Evolutionary conservation across 306 rosid genomes (phyloP).

Genomic region (Hippophae gyantsensis): DNA sequence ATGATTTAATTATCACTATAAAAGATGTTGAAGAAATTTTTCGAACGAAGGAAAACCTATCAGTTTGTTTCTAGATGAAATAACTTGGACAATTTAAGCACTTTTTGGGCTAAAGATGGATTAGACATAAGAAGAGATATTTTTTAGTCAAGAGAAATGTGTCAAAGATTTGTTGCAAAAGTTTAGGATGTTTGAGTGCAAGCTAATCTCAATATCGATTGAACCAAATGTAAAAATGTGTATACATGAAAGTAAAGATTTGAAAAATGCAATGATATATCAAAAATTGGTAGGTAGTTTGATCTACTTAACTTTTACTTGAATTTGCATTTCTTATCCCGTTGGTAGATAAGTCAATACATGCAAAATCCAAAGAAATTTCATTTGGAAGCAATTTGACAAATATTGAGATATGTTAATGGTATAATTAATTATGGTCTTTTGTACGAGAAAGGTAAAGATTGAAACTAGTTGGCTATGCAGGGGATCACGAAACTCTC

Average conservation of each 20-base stretch:
- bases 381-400: background rate
- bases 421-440: background rate
- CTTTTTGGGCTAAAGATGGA: too few species aligned
- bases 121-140: too few species aligned
- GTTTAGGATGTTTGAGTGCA: too few species aligned
- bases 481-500: slow-evolving; percentile 1
- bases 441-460: slow-evolving; percentile 5
- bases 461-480: slow-evolving; percentile 5
- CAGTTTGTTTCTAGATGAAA: too few species aligned
- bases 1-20: too few species aligned
- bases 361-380: slow-evolving; percentile 6
- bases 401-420: slow-evolving; percentile 4
- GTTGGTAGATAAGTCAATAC: background rate
- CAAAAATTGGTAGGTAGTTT: slow-evolving; percentile 1
- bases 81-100: too few species aligned
- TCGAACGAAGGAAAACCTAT: too few species aligned
- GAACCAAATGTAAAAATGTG: too few species aligned
- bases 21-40: too few species aligned
- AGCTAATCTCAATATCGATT: too few species aligned
- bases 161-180: too few species aligned
- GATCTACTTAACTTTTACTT: background rate
- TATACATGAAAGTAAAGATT: background rate
- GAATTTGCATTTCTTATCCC: background rate
- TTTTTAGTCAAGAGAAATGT: too few species aligned
- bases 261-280: slow-evolving; percentile 1